These are phyloP conservation scores for Bjerkandera adusta DNA, from an alignment of 1,284 basidiomycete genomes.

Conservation along the genomic window DNA sequence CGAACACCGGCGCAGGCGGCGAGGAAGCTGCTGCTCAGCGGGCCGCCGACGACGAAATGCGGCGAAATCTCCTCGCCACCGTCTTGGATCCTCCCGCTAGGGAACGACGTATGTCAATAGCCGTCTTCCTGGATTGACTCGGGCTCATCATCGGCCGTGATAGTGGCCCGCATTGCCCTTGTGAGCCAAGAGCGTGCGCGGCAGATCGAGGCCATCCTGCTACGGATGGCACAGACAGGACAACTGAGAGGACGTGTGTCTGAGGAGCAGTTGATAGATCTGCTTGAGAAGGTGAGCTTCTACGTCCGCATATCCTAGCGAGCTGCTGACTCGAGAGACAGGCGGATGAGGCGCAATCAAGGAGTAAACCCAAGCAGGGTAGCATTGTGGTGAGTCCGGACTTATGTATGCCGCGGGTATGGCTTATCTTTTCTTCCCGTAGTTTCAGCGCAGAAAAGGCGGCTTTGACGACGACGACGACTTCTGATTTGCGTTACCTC, in stretches of 20 bases:
- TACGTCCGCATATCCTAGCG: not conserved
- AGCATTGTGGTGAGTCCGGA: slow-evolving; percentile 61
- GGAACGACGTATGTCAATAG: slow-evolving; percentile 78
- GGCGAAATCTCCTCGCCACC: slow-evolving; percentile 80
- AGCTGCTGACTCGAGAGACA: slow-evolving; percentile 26
- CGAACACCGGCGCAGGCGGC: slow-evolving; percentile 17
- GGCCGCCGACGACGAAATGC: slow-evolving; percentile 72
- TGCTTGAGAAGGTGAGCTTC: slow-evolving; percentile 83
- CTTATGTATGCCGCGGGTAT: not conserved
- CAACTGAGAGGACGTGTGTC: slow-evolving; percentile 85
- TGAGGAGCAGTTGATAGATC: slow-evolving; percentile 86
- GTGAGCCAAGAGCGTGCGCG: slow-evolving; percentile 87
- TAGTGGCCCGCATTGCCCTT: slow-evolving; percentile 89
- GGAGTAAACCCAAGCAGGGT: slow-evolving; percentile 52
- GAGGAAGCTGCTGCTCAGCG: slow-evolving; percentile 58
- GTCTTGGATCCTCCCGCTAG: slow-evolving; percentile 86
- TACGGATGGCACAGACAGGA: slow-evolving; percentile 92
- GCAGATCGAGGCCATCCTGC: slow-evolving; percentile 83
- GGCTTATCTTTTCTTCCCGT: not conserved
- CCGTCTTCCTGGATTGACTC: slow-evolving; percentile 6
- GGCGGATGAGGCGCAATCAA: slow-evolving; percentile 68
- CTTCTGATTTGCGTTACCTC: slow-evolving; percentile 40
- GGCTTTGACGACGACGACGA: slow-evolving; percentile 74
- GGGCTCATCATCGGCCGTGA: not conserved
- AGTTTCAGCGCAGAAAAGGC: slow-evolving; percentile 73